phyloP scores from a whole-genome alignment of 208 protist genomes.

The Trypanosoma cruzi region DNA sequence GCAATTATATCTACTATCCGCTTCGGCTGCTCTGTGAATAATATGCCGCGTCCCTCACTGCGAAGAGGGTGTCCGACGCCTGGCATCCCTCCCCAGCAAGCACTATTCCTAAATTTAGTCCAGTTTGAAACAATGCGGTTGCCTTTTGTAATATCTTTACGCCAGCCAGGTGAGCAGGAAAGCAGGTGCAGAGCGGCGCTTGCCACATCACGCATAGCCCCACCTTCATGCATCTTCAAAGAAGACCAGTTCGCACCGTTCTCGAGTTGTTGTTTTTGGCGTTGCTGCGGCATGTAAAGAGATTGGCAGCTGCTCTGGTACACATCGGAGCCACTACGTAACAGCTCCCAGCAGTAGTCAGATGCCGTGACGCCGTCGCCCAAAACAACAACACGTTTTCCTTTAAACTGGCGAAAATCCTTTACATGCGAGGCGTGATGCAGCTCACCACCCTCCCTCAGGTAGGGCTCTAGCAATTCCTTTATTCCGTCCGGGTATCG shows the following conservation, averaged over 20 bases:
- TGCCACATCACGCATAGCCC: conserved; percentile 30
- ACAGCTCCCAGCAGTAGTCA: conserved; percentile 79
- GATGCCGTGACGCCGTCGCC: conserved; percentile 83
- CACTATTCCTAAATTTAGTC: conserved; percentile 48
- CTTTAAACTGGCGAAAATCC: conserved; percentile 75
- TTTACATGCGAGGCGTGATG: conserved; percentile 86
- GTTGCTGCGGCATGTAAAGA: neutral
- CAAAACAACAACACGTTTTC: conserved; percentile 79
- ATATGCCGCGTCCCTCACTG: conserved; percentile 51
- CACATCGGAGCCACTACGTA: conserved; percentile 68
- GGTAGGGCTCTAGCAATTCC: conserved; percentile 48
- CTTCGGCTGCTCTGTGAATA: conserved; percentile 33
- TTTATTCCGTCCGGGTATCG: conserved; percentile 58
- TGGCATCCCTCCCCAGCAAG: conserved; percentile 32
- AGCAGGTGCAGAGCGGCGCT: conserved; percentile 35
- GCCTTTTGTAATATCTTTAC: conserved; percentile 42
- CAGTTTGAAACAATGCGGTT: conserved; percentile 57
- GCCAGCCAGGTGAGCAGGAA: conserved; percentile 49
- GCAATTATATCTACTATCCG: conserved; percentile 36
- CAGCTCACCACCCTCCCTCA: conserved; percentile 63
- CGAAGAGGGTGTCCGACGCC: conserved; percentile 44
- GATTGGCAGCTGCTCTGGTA: conserved; percentile 51
- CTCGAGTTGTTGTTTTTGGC: conserved; percentile 1
- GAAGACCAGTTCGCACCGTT: neutral
- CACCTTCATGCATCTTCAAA: neutral